Conservation (phyloP, 805 yeast genomes). For the Starmerella kuoi region DNA sequence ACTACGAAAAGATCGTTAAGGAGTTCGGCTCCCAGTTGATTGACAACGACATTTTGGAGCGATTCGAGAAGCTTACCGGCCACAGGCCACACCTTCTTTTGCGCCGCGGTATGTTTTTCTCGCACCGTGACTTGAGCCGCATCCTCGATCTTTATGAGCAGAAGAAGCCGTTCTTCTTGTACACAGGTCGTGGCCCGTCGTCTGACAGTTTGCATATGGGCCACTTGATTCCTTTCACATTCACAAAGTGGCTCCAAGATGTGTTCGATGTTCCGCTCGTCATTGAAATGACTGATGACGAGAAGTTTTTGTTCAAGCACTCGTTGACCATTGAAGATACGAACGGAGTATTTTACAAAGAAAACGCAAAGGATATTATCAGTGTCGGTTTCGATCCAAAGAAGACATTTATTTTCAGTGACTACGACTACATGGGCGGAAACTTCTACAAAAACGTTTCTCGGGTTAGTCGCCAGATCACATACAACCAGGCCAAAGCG, state of each 20-base stretch:
- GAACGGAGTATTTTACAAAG: conserved; percentile 52
- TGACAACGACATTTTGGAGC: conserved; percentile 51
- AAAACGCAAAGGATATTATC: conserved; percentile 85
- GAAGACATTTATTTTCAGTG: conserved; percentile 91
- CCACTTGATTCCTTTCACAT: conserved; percentile 87
- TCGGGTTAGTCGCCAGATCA: conserved; percentile 82
- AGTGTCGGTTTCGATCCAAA: conserved; percentile 90
- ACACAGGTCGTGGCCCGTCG: conserved; percentile 96
- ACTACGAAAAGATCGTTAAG: conserved; percentile 74
- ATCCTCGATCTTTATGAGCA: conserved; percentile 84
- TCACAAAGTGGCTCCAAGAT: conserved; percentile 96
- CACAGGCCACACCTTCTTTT: conserved; percentile 81
- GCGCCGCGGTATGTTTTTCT: conserved; percentile 82
- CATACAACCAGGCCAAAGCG: conserved; percentile 92
- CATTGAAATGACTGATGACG: conserved; percentile 90
- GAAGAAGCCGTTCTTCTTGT: conserved; percentile 88
- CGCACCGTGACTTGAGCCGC: conserved; percentile 53
- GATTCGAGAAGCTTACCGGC: conserved; percentile 78
- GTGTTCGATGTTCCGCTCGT: conserved; percentile 94
- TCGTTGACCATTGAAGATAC: conserved; percentile 82
- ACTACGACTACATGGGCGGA: conserved; percentile 84
- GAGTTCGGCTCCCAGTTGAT: conserved; percentile 80
- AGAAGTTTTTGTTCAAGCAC: conserved; percentile 87
- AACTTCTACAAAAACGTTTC: conserved; percentile 90
- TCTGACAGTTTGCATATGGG: conserved; percentile 92